Evolutionary conservation across 2,329 filamentous ascomycete species (phyloP).

Genomic region (Teratosphaeria destructans): DNA sequence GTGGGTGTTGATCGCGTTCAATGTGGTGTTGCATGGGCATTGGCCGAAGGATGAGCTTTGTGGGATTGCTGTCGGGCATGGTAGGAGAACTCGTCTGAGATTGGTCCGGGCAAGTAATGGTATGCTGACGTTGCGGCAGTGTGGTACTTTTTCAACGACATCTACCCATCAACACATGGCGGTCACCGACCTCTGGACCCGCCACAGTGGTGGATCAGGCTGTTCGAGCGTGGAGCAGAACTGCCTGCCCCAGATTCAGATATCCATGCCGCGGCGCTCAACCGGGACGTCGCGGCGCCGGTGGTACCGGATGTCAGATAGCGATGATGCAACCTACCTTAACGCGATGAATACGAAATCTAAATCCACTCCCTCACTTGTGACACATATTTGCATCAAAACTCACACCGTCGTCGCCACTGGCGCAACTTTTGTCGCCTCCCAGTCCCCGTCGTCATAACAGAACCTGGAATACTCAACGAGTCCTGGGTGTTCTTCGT

Average conservation of each 20-base stretch:
- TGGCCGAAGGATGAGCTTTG: constrained; percentile 94
- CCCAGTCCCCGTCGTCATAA: too few species aligned
- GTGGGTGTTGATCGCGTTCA: constrained; percentile 91
- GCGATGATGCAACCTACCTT: not conserved
- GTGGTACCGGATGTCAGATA: constrained; percentile 17
- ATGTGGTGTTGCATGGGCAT: constrained; percentile 76
- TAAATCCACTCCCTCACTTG: not conserved
- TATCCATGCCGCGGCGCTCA: constrained; percentile 21
- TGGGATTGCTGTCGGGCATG: constrained; percentile 84
- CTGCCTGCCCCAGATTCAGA: constrained; percentile 7
- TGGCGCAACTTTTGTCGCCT: too few species aligned
- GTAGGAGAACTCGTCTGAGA: constrained; percentile 27
- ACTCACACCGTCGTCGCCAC: not conserved
- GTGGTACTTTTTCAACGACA: constrained; percentile 97
- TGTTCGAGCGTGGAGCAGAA: constrained; percentile 52
- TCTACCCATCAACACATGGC: constrained; percentile 83
- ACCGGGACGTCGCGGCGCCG: constrained; percentile 20
- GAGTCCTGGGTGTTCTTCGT: too few species aligned
- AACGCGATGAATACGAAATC: not conserved
- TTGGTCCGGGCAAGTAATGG: not conserved
- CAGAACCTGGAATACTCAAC: too few species aligned
- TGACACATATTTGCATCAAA: not conserved
- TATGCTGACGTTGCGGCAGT: constrained; percentile 34
- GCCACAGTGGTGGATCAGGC: constrained; percentile 75
- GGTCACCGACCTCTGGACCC: constrained; percentile 80